Evolutionary conservation across 768 basidiomycete genomes (phyloP), one percentile per base, ranked within the genome.

Genomic region (Pleurotus platypus): DNA sequence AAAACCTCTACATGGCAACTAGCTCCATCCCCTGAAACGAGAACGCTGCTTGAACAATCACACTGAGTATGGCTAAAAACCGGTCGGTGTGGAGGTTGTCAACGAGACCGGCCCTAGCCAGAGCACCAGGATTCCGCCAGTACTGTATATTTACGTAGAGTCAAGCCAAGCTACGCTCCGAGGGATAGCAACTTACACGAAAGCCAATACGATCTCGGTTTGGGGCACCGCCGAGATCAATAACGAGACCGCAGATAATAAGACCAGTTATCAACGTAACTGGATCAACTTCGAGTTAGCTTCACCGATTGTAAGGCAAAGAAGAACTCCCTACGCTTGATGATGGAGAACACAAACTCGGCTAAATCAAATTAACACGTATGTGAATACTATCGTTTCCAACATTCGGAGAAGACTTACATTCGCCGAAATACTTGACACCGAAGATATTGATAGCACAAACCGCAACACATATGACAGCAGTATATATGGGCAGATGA

Each of bases 141-240:
- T 77, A 87, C 83, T 85, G 58, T 20, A 35, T 46, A 35, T 46
- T 35, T 20, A 27, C 38, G 13, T 56, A 18, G 22, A 35, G 22
- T 47, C 30, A 26, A 39, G 20, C 39, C 53, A 48, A 55, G 16
- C 42, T 30, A 37, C 47, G 15, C 9, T 15, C 18, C 22, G 18
- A 39, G 54, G 11, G 20, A 27, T 50, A 58, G 67, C 68, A 5
- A 63, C 72, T 46, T 53, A 85, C 84, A 56, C 78, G 80, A 75
- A 90, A 90, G 0, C 89, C 89, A 57, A 86, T 78, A 13, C 85
- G 80, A 18, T 86, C 78, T 60, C 81, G 77, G 56, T 79, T 62
- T 2, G 91, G 90, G 1, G 86, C 90, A 57, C 90, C 92, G 42
- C 92, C 92, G 16, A 89, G 79, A 61, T 90, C 87, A 58, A 93